Evolutionary conservation across 2,329 filamentous ascomycete genomes (phyloP).

Genomic region (Drechslerella stenobrocha): DNA sequence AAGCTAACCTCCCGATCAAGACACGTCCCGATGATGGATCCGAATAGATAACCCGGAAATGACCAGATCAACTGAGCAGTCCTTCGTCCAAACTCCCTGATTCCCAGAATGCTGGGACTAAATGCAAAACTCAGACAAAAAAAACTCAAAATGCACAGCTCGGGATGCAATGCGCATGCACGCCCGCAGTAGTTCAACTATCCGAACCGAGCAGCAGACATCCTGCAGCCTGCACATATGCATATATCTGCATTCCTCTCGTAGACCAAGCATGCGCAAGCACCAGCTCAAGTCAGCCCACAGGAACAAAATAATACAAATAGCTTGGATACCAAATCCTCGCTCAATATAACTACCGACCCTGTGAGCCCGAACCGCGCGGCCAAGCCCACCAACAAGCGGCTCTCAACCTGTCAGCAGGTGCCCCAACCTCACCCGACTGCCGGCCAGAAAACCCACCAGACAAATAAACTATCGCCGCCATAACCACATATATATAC

Average conservation of each 20-base stretch:
- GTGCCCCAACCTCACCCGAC: conserved; percentile 10
- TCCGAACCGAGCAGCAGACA: too few relatives aligned
- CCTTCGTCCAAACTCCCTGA: not conserved
- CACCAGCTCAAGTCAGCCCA: too few relatives aligned
- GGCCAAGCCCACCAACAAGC: too few relatives aligned
- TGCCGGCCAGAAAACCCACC: conserved; percentile 29
- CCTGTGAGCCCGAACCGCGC: too few relatives aligned
- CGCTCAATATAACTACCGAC: too few relatives aligned
- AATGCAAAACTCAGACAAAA: not conserved
- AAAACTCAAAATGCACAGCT: conserved; percentile 1
- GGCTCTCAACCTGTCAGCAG: conserved; percentile 30
- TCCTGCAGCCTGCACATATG: too few relatives aligned
- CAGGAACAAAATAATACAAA: too few relatives aligned
- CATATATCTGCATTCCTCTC: too few relatives aligned
- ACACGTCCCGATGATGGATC: not conserved
- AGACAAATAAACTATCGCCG: not conserved
- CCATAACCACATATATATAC: conserved; percentile 10
- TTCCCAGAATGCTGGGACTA: conserved; percentile 4
- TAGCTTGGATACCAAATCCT: too few relatives aligned
- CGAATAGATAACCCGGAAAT: conserved; percentile 19
- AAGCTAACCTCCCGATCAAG: not conserved
- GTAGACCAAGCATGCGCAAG: too few relatives aligned
- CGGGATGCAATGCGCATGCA: too few relatives aligned
- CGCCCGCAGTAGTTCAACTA: too few relatives aligned
- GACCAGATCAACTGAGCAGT: conserved; percentile 35